phyloP scores from a whole-genome alignment of 352 stramenopile species.

The Globisporangium lucens region DNA sequence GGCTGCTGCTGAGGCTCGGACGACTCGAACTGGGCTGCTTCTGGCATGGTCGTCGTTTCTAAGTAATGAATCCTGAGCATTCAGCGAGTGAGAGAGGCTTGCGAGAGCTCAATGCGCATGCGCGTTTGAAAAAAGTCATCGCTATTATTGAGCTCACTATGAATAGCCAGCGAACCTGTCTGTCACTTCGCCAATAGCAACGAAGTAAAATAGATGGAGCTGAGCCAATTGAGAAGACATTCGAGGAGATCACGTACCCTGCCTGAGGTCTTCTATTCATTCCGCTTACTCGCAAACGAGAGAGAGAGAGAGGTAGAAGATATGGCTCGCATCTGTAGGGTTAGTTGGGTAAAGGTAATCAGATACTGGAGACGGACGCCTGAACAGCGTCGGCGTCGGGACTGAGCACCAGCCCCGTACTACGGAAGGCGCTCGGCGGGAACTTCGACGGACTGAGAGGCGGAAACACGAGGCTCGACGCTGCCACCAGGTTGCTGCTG shows the following conservation, averaged over 20 bases:
- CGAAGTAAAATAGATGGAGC: background rate
- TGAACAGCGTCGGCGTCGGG: slow-evolving; percentile 1
- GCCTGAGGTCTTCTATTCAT: background rate
- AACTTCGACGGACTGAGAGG: slow-evolving; percentile 38
- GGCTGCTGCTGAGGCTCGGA: background rate
- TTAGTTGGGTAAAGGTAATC: background rate
- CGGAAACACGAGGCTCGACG: slow-evolving; percentile 17
- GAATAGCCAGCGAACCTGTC: background rate
- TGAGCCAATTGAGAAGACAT: background rate
- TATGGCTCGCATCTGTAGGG: background rate
- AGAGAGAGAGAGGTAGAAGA: background rate
- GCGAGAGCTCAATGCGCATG: background rate
- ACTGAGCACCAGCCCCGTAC: slow-evolving; percentile 8
- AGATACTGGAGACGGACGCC: slow-evolving; percentile 18
- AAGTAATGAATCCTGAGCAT: background rate
- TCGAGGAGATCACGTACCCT: background rate
- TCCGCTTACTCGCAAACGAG: background rate
- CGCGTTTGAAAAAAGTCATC: background rate
- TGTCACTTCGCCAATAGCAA: background rate
- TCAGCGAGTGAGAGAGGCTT: background rate
- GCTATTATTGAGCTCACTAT: background rate
- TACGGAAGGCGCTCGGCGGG: slow-evolving; percentile 31
- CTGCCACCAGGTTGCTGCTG: slow-evolving; percentile 7
- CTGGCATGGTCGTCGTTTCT: background rate
- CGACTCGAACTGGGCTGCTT: background rate